A percentile compares a stretch with the other conserved stretches of the same genome.
phyloP scores from a whole-genome alignment of 202 grass and related monocot genomes.

The Schoenoplectus triqueter region DNA sequence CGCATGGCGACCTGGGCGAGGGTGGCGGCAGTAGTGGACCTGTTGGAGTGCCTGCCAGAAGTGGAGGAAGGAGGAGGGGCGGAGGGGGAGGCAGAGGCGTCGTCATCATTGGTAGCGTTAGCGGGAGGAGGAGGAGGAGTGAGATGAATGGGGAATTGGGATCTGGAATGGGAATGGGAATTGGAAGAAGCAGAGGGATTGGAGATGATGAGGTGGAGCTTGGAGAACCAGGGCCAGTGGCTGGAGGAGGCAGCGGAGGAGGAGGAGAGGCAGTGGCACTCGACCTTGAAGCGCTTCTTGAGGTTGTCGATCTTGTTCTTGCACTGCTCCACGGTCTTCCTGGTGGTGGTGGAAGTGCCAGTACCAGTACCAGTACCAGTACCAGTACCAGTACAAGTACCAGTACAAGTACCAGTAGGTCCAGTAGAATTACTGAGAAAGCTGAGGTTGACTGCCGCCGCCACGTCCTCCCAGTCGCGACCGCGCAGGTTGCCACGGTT shows the following conservation, averaged over 20 bases:
- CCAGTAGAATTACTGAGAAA: background rate
- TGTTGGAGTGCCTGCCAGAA: background rate
- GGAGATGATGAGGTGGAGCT: conserved; percentile 78
- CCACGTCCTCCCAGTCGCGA: conserved; percentile 83
- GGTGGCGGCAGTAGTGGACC: conserved; percentile 28
- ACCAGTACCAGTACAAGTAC: background rate
- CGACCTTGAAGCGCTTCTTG: conserved; percentile 96
- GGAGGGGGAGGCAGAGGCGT: background rate
- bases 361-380: background rate
- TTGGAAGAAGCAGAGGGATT: conserved; percentile 44
- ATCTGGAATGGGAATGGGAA: background rate
- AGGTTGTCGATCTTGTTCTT: conserved; percentile 99
- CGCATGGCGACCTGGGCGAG: conserved; percentile 35
- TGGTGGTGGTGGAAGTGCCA: too few relatives aligned
- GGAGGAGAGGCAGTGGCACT: conserved; percentile 64
- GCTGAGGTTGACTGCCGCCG: conserved; percentile 40
- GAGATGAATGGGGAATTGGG: conserved; percentile 38
- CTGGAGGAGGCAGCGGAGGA: conserved; percentile 23
- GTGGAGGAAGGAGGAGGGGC: background rate
- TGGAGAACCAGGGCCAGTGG: conserved; percentile 87
- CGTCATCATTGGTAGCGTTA: conserved; percentile 9
- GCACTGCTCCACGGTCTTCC: conserved; percentile 90
- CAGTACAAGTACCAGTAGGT: background rate
- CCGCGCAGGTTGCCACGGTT: conserved; percentile 88
- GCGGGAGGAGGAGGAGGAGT: conserved; percentile 16